These are phyloP conservation scores for Raffaelea albimanens DNA, from an alignment of 2,329 filamentous ascomycete species.

Conservation along the genomic window DNA sequence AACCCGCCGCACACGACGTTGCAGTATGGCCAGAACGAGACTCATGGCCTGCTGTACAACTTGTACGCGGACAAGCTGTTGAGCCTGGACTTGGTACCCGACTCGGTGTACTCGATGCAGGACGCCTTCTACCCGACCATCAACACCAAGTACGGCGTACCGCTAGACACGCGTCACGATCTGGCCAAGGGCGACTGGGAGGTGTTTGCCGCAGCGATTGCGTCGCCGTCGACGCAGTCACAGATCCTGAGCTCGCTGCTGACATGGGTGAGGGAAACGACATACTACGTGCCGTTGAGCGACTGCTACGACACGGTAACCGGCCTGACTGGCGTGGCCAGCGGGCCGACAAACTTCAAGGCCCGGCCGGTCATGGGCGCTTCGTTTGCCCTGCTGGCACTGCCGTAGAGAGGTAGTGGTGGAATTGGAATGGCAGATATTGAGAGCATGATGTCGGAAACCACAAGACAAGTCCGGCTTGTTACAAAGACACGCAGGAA, in stretches of 20 bases:
- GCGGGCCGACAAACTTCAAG: slow-evolving; percentile 50
- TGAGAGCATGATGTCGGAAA: too few relatives aligned
- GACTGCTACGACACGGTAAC: slow-evolving; percentile 68
- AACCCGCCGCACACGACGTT: slow-evolving; percentile 60
- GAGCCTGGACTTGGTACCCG: slow-evolving; percentile 66
- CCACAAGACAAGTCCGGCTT: too few relatives aligned
- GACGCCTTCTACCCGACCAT: slow-evolving; percentile 66
- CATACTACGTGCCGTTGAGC: slow-evolving; percentile 60
- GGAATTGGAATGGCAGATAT: too few relatives aligned
- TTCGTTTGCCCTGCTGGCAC: slow-evolving; percentile 67
- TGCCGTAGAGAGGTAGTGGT: slow-evolving; percentile 23
- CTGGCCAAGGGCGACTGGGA: slow-evolving; percentile 88
- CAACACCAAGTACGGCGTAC: slow-evolving; percentile 67
- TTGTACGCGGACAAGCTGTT: slow-evolving; percentile 72
- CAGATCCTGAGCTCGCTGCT: slow-evolving; percentile 62
- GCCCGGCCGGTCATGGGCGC: slow-evolving; percentile 73
- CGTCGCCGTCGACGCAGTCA: slow-evolving; percentile 47
- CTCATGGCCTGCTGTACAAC: slow-evolving; percentile 62
- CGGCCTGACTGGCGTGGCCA: slow-evolving; percentile 46
- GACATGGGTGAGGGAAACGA: slow-evolving; percentile 65
- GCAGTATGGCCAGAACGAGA: slow-evolving; percentile 57
- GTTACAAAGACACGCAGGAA: too few relatives aligned
- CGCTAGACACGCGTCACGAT: slow-evolving; percentile 69
- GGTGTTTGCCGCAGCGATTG: slow-evolving; percentile 72
- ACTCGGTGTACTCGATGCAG: slow-evolving; percentile 68